A percentile compares a stretch with the other conserved stretches of the same genome.
Evolutionary conservation across 2,329 filamentous ascomycete genomes (phyloP).

Genomic region (Calonectria pauciramosa): DNA sequence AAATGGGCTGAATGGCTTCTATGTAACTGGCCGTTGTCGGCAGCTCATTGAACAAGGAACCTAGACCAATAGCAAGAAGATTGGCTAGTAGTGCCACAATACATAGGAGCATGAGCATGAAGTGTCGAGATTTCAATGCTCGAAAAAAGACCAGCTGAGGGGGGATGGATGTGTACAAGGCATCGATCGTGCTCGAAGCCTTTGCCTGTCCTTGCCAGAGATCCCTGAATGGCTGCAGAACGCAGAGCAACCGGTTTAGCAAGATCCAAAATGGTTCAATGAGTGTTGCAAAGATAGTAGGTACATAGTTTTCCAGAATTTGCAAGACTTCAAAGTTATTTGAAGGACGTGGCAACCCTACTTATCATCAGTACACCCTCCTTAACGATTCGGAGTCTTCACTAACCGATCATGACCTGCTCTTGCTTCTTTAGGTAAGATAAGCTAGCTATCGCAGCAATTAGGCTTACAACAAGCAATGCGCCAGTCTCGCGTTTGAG

Average conservation of each 20-base stretch:
- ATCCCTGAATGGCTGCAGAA: conserved; percentile 68
- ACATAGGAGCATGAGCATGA: conserved; percentile 62
- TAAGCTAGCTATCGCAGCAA: conserved; percentile 32
- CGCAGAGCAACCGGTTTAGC: conserved; percentile 65
- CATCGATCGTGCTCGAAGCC: conserved; percentile 55
- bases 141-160: conserved; percentile 64
- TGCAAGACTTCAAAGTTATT: conserved; percentile 52
- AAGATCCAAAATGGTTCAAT: conserved; percentile 71
- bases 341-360: conserved; percentile 50
- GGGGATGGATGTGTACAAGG: conserved; percentile 67
- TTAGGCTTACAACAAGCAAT: conserved; percentile 27
- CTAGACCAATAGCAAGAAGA: conserved; percentile 65
- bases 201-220: conserved; percentile 55
- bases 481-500: conserved; percentile 35
- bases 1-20: conserved; percentile 27
- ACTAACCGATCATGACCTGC: conserved; percentile 34
- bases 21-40: background rate
- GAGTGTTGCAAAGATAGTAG: conserved; percentile 66
- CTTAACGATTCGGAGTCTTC: background rate
- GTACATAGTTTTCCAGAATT: conserved; percentile 63
- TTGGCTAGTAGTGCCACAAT: conserved; percentile 64
- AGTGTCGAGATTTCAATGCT: conserved; percentile 60
- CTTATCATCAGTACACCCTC: background rate
- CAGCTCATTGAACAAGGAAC: conserved; percentile 63
- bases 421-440: conserved; percentile 44